Evolutionary conservation across 192 early-diverging fungal genomes (phyloP).

Genomic region (Coemansia sp.): DNA sequence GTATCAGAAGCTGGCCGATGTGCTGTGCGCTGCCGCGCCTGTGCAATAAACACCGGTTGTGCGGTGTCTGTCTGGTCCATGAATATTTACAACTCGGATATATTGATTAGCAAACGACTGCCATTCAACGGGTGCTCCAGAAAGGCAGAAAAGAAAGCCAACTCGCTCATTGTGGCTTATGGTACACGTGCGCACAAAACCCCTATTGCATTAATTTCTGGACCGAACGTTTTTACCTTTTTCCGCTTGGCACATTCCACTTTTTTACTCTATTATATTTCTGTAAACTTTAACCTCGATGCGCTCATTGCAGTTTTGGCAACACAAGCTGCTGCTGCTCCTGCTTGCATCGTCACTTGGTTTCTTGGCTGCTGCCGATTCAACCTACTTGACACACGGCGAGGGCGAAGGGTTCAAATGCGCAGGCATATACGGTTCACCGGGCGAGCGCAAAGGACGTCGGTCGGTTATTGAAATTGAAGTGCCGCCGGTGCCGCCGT

Average conservation of each 20-base stretch:
- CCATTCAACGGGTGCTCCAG: background rate
- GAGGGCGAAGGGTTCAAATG: slow-evolving; percentile 49
- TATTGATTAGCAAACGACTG: background rate
- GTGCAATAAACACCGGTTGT: slow-evolving; percentile 25
- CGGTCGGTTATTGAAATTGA: slow-evolving; percentile 40
- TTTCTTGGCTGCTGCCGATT: slow-evolving; percentile 17
- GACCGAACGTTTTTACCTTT: background rate
- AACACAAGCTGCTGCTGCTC: background rate
- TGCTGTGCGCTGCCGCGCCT: slow-evolving; percentile 19
- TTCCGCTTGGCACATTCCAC: background rate
- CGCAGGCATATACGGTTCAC: slow-evolving; percentile 44
- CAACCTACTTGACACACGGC: slow-evolving; percentile 38
- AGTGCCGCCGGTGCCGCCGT: slow-evolving; percentile 44
- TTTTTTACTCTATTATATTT: background rate
- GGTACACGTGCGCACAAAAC: background rate
- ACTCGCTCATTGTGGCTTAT: background rate
- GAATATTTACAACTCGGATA: background rate
- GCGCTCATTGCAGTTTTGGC: background rate
- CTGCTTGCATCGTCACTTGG: slow-evolving; percentile 1
- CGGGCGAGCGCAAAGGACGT: slow-evolving; percentile 11
- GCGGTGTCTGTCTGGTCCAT: slow-evolving; percentile 12
- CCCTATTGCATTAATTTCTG: background rate
- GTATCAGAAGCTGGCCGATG: background rate
- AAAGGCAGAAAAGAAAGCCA: background rate
- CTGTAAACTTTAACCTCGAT: background rate